A percentile compares a stretch with the other conserved stretches of the same genome.
These are phyloP conservation scores for Phytophthora macrochlamydospora DNA, from an alignment of 352 stramenopile genomes.

Conservation along the genomic window DNA sequence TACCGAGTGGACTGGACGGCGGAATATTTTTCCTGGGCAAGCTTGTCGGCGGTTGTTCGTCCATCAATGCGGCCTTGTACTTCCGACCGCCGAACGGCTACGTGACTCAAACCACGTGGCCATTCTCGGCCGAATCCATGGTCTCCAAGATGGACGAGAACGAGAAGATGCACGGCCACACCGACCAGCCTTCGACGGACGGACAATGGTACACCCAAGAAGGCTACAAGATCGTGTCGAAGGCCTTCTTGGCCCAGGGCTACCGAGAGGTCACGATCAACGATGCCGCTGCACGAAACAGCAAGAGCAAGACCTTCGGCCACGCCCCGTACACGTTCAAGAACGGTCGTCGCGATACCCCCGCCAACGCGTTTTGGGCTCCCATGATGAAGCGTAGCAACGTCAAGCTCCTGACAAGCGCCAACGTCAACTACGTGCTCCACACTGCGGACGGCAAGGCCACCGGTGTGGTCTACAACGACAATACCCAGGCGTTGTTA, in stretches of 20 bases:
- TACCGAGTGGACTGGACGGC: slow-evolving; percentile 55
- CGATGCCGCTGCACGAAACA: slow-evolving; percentile 43
- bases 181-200: slow-evolving; percentile 50
- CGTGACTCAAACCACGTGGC: slow-evolving; percentile 41
- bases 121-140: slow-evolving; percentile 55
- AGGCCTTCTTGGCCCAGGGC: slow-evolving; percentile 27
- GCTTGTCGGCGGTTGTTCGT: slow-evolving; percentile 75
- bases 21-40: slow-evolving; percentile 62
- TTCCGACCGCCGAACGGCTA: slow-evolving; percentile 67
- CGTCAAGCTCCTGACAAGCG: slow-evolving; percentile 49
- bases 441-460: slow-evolving; percentile 44
- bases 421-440: slow-evolving; percentile 53
- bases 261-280: slow-evolving; percentile 49
- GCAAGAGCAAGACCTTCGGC: slow-evolving; percentile 53
- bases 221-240: slow-evolving; percentile 51
- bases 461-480: slow-evolving; percentile 52
- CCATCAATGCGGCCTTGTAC: slow-evolving; percentile 83
- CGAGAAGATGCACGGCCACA: slow-evolving; percentile 46
- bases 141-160: slow-evolving; percentile 55
- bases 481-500: slow-evolving; percentile 25
- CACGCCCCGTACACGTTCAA: slow-evolving; percentile 58
- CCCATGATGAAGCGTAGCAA: slow-evolving; percentile 48
- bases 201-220: slow-evolving; percentile 52
- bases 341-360: slow-evolving; percentile 48
- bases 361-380: slow-evolving; percentile 61